Conservation (phyloP, 2,329 filamentous ascomycete genomes). For the Polytolypa hystricis region DNA sequence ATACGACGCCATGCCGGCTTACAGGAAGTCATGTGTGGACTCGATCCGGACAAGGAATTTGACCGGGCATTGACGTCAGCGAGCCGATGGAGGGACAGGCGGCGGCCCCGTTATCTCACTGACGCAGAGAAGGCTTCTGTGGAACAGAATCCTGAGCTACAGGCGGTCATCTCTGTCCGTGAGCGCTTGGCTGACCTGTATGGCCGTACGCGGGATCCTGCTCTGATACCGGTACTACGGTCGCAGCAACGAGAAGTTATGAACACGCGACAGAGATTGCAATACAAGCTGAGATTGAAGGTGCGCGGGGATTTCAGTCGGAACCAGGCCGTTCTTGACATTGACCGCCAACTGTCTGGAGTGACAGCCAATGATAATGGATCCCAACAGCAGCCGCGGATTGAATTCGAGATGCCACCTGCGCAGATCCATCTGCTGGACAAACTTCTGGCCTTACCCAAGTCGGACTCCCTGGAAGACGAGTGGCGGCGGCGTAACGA, state of each 20-base stretch:
- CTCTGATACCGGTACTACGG: too few species aligned
- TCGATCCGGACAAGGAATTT: constrained; percentile 12
- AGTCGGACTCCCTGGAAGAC: constrained; percentile 7
- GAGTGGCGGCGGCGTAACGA: constrained; percentile 14
- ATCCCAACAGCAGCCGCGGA: constrained; percentile 5
- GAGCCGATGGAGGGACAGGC: constrained; percentile 13
- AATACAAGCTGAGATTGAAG: constrained; percentile 8
- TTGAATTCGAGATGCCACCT: constrained; percentile 12
- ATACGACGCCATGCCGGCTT: constrained; percentile 7
- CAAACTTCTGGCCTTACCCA: constrained; percentile 15
- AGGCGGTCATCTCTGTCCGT: constrained; percentile 6
- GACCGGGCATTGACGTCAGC: constrained; percentile 11
- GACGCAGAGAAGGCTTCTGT: constrained; percentile 9
- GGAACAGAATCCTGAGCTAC: constrained; percentile 13
- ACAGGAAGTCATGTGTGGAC: constrained; percentile 14
- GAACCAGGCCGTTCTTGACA: constrained; percentile 14
- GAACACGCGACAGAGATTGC: constrained; percentile 9
- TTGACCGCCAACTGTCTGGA: constrained; percentile 13
- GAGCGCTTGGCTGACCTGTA: too few species aligned
- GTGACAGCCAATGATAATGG: constrained; percentile 6
- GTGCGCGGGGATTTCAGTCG: constrained; percentile 9
- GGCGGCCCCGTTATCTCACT: constrained; percentile 3
- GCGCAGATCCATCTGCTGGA: constrained; percentile 16
- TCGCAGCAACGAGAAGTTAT: constrained; percentile 9
- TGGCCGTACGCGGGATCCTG: too few species aligned